phyloP scores from a whole-genome alignment of 1,284 basidiomycete species.

The Marasmius tenuissimus region DNA sequence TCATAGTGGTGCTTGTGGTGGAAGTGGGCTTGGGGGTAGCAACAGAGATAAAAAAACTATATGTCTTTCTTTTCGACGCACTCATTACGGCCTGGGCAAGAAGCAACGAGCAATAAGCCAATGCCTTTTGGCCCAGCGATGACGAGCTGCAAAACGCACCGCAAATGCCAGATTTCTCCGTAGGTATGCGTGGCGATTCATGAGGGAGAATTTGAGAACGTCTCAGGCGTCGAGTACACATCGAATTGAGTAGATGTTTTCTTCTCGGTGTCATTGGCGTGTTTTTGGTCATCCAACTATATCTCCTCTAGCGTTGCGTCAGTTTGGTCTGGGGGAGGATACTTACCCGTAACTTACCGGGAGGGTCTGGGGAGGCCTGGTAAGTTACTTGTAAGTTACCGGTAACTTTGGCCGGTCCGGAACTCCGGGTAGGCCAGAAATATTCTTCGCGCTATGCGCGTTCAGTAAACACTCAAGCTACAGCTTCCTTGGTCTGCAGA shows the following conservation, averaged over 20 bases:
- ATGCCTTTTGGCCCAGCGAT: conserved; percentile 71
- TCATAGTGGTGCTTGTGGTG: conserved; percentile 12
- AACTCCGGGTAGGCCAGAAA: neutral
- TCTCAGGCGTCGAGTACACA: conserved; percentile 13
- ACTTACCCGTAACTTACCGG: too few relatives aligned
- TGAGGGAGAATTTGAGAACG: conserved; percentile 3
- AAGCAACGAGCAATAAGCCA: conserved; percentile 55
- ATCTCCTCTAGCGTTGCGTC: neutral
- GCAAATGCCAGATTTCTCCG: conserved; percentile 54
- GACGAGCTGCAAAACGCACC: conserved; percentile 76
- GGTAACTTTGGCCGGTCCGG: neutral
- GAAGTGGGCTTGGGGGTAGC: conserved; percentile 4
- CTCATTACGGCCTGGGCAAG: conserved; percentile 76
- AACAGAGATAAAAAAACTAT: conserved; percentile 53
- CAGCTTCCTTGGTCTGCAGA: too few relatives aligned
- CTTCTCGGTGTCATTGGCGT: conserved; percentile 9
- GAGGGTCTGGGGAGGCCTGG: too few relatives aligned
- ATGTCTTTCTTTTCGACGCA: conserved; percentile 79
- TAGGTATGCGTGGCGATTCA: too few relatives aligned
- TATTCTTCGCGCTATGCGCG: neutral
- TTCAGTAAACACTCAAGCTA: neutral
- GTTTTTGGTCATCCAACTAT: too few relatives aligned
- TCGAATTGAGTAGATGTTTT: conserved; percentile 17
- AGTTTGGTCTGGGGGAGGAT: neutral
- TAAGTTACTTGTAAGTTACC: neutral